Evolutionary conservation across 371 early-diverging fungal genomes (phyloP).

Genomic region (Rhizopus stolonifer): DNA sequence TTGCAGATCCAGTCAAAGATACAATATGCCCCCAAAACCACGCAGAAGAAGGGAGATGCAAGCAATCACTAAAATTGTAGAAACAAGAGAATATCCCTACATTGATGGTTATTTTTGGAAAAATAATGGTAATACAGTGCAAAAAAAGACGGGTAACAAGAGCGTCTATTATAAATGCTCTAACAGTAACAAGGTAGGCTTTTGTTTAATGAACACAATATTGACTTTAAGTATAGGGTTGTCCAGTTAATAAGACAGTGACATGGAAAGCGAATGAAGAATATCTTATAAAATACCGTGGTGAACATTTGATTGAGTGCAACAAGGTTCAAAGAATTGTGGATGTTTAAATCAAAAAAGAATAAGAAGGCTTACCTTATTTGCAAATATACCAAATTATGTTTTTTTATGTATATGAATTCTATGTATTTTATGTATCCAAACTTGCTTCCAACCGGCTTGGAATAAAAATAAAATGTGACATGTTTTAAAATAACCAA

Average conservation of each 20-base stretch:
- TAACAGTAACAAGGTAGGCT: constrained; percentile 39
- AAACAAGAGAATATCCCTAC: constrained; percentile 53
- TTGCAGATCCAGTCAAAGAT: not conserved
- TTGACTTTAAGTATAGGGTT: constrained; percentile 31
- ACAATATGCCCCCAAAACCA: constrained; percentile 20
- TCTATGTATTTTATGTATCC: not conserved
- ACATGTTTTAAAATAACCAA: not conserved
- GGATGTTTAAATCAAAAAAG: constrained; percentile 31
- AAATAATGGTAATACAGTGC: constrained; percentile 58
- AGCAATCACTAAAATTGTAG: constrained; percentile 57
- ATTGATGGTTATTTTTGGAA: constrained; percentile 56
- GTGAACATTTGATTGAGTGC: constrained; percentile 62
- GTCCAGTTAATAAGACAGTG: constrained; percentile 67
- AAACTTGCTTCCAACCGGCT: not conserved
- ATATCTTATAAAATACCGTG: constrained; percentile 64
- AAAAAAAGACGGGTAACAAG: constrained; percentile 57
- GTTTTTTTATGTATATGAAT: not conserved
- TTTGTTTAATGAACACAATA: not conserved
- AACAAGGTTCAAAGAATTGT: constrained; percentile 54
- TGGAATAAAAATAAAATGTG: not conserved
- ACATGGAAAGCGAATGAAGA: constrained; percentile 62
- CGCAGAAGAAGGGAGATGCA: constrained; percentile 58
- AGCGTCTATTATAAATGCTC: constrained; percentile 59
- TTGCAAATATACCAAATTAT: not conserved
- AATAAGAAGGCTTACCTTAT: no score